These are phyloP conservation scores for Penicillium ochrochloron DNA, from an alignment of 495 filamentous ascomycete species.

Conservation along the genomic window DNA sequence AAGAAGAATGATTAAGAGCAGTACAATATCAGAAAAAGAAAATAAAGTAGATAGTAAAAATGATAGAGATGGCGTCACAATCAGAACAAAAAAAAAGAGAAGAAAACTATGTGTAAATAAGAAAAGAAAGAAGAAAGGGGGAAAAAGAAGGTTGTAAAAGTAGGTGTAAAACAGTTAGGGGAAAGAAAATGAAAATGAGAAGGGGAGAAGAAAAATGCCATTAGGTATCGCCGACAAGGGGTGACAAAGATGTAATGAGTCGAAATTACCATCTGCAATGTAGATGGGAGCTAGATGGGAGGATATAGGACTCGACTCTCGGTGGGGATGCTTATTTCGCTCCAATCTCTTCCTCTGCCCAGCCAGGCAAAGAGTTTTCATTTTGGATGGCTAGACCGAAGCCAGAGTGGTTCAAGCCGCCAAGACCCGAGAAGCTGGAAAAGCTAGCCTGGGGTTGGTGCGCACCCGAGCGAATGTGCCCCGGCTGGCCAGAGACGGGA, in stretches of 20 bases:
- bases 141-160: conserved; percentile 26
- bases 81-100: conserved; percentile 15
- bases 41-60: conserved; percentile 8
- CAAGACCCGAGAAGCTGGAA: conserved; percentile 60
- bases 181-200: conserved; percentile 18
- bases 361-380: conserved; percentile 66
- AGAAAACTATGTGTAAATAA: conserved; percentile 25
- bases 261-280: conserved; percentile 32
- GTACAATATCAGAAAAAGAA: conserved; percentile 28
- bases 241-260: conserved; percentile 29
- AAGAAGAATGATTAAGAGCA: conserved; percentile 38
- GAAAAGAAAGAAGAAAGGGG: conserved; percentile 20
- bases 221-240: conserved; percentile 18
- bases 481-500: conserved; percentile 46
- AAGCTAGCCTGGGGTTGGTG: conserved; percentile 62
- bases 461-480: conserved; percentile 48
- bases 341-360: conserved; percentile 66
- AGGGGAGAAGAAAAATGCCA: conserved; percentile 33
- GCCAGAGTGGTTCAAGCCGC: conserved; percentile 60
- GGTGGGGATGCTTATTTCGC: conserved; percentile 50
- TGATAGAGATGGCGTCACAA: conserved; percentile 26
- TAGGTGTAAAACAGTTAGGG: conserved; percentile 20
- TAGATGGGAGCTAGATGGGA: conserved; percentile 6
- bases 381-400: conserved; percentile 68
- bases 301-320: background rate